Evolutionary conservation across 176 grass and related monocot genomes (phyloP), one percentile per base, ranked within the genome.

Genomic region (Guadua angustifolia): DNA sequence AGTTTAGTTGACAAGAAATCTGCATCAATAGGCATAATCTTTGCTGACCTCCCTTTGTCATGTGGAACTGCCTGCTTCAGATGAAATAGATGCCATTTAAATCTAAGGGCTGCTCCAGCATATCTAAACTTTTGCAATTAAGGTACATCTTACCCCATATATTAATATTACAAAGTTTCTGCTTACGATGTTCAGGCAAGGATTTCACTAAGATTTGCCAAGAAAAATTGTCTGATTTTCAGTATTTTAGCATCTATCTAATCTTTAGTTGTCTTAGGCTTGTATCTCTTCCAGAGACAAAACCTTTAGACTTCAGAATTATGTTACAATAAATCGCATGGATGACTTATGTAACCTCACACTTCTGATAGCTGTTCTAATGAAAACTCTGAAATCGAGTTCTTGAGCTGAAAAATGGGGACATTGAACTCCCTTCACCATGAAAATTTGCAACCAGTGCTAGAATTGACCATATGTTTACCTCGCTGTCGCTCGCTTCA

Each of bases 401-500:
- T 55, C 49, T 13, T 42, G 44, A 38, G 33, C 15, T 74, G 26
- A 42, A 51, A 83, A 59, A 88, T 73, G 12, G 21, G 17, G 62
- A 63, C 12, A 38, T 6, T 12, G 7, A 47, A 44, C 25, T 79
- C 18, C 14, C 22, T 58, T 69, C 3, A 45, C 45, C 26, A 66
- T 9, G 46, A 76, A 32, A 45, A 49, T 82, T 69, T 10, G 11
- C 39, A 39, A 35, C 26, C 3, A 25, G 71, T 79, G 21, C 56
- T 69, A 68, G 46, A 38, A 80, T 33, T 16, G 13, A 58, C 38
- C 69, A 56, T 83, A 62, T 53, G 26, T 55, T 78, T 86, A 95
- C 91, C 96, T 99, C 91, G 1, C 46, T 46, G 29, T 95, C 89
- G 59, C 91, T 92, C 59, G 67, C 89, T 93, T 93, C 85, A 32